phyloP scores from a whole-genome alignment of 73 alveolate species.

The Paramecium bursaria region DNA sequence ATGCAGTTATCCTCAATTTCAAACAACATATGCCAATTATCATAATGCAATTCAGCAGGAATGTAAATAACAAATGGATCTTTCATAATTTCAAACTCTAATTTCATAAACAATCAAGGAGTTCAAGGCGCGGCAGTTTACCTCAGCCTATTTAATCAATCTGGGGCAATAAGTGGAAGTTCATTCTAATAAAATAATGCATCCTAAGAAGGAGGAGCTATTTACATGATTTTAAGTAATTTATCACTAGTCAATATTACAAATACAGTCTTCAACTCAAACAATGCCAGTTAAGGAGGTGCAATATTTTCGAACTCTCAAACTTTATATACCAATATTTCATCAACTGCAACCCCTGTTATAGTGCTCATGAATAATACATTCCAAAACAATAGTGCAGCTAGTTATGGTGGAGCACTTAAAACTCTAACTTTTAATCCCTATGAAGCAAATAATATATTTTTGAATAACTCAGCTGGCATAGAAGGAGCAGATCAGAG shows the following conservation, averaged over 20 bases:
- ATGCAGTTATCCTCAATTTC: no score
- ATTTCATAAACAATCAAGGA: neutral
- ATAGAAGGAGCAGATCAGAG: conserved; percentile 3
- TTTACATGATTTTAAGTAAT: neutral
- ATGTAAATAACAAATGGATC: neutral
- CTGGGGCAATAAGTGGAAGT: neutral
- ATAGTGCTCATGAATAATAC: neutral
- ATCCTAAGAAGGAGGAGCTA: conserved; percentile 11
- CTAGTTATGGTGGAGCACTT: conserved; percentile 49
- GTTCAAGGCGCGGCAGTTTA: conserved; percentile 39
- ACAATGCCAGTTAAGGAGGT: no score
- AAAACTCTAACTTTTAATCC: conserved; percentile 12
- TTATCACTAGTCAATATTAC: no score
- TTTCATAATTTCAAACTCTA: neutral
- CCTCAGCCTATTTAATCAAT: neutral
- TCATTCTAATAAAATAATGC: conserved; percentile 17
- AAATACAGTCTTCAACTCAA: no score
- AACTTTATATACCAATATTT: conserved; percentile 5
- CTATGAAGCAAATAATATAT: neutral
- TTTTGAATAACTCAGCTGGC: neutral
- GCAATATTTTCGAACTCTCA: no score
- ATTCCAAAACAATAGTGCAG: conserved; percentile 28
- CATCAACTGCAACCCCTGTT: neutral
- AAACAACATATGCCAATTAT: no score
- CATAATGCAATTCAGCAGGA: no score